Base-by-base conservation (phyloP, 2,329 filamentous ascomycete species). In the Claviceps sp. region DNA sequence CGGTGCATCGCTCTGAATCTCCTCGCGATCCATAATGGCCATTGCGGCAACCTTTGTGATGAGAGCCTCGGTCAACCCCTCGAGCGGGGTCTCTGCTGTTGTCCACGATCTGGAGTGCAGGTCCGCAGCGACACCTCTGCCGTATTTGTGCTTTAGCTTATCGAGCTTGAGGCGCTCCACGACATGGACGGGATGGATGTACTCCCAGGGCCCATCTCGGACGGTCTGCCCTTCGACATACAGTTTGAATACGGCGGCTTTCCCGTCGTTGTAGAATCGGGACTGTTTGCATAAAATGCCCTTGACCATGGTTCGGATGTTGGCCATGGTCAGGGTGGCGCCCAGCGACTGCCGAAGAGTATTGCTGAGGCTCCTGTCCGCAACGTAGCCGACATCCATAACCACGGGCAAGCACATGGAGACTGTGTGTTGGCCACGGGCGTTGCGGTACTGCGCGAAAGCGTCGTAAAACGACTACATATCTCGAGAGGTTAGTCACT, bases 381-480 rank as follows among this genome's bases (percentile, higher is more conserved):
- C 59, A 1, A 62, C 55, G 48, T 57, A 60, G 5, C 60, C 60
- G 3, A 61, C 58, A 22, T 58, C 55, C 26, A 56, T 44, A 7
- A 62, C 49, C 9, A 56, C 51, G 8, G 55, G 55, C 0, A 62
- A 18, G 49, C 58, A 55, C 20, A 62, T 51, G 2, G 54, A 52
- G 0, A 52, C 50, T 1, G 52, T 58, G 5, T 52, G 57, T 2
- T 67, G 59, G 1, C 67, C 67, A 37, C 34, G 51, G 14, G n/a
- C 58, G 46, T 30, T 63, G 51, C 57, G 65, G 50, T 67, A 59
- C 3, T 60, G 56, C 0, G 68, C 68, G 6, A 73, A 62, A 0
- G 68, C 65, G 41, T 73, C 70, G 46, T 71, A 66, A 56, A 68
- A 72, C 41, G 60, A 61, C 56, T 73, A 71, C 5, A 38, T 26